Evolutionary conservation across 768 basidiomycete species (phyloP).

Genomic region (Naematelia aurantialba): DNA sequence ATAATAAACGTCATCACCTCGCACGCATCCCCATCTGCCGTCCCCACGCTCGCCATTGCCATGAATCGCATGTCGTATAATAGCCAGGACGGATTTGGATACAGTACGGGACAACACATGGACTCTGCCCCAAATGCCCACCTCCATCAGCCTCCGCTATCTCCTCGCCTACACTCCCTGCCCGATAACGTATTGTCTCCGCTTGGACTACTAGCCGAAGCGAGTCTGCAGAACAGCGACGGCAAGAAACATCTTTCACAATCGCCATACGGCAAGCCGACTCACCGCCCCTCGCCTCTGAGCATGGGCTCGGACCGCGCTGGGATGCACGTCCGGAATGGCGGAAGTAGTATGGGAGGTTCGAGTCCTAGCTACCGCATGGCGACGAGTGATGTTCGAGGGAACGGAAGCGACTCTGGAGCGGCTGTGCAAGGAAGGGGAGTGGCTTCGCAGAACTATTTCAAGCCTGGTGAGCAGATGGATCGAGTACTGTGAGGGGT

Average conservation of each 20-base stretch:
- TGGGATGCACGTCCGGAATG: conserved; percentile 3
- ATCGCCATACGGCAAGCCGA: conserved; percentile 11
- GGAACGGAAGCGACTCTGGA: conserved; percentile 39
- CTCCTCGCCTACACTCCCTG: conserved; percentile 82
- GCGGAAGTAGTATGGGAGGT: conserved; percentile 12
- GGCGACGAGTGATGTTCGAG: conserved; percentile 39
- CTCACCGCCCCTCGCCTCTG: conserved; percentile 28
- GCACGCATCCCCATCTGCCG: conserved; percentile 33
- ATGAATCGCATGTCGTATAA: conserved; percentile 34
- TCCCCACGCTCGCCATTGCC: conserved; percentile 36
- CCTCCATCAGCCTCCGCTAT: conserved; percentile 53
- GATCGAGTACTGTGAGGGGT: not conserved
- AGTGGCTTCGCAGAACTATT: conserved; percentile 88
- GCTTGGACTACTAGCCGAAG: conserved; percentile 85
- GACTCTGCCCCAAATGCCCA: conserved; percentile 15
- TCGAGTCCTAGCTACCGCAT: conserved; percentile 20
- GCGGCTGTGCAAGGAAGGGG: conserved; percentile 20
- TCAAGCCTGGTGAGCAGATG: conserved; percentile 71
- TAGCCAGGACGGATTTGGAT: conserved; percentile 23
- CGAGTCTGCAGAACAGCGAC: conserved; percentile 56
- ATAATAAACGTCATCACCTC: conserved; percentile 43
- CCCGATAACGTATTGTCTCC: conserved; percentile 92
- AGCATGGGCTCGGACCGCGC: conserved; percentile 14
- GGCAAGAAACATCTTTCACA: conserved; percentile 12
- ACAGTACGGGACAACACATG: conserved; percentile 10